Percentiles rank a stretch among this genome's conserved stretches.
Evolutionary conservation across 768 basidiomycete species (phyloP).

Genomic region (Leccinum obscurum): DNA sequence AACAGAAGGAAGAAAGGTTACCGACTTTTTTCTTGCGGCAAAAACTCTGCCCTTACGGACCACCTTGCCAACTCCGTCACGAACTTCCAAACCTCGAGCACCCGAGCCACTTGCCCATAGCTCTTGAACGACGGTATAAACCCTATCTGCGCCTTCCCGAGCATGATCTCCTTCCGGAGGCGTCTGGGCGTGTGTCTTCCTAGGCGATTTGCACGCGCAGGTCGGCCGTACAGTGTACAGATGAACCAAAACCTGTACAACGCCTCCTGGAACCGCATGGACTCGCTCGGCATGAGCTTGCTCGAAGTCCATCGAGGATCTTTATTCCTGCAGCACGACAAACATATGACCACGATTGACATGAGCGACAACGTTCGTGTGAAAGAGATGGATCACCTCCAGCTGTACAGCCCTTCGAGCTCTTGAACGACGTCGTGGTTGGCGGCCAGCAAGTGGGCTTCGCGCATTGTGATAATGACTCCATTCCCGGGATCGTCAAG

Average conservation of each 20-base stretch:
- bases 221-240: conserved; percentile 14
- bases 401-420: conserved; percentile 20
- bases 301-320: conserved; percentile 34
- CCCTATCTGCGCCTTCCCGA: conserved; percentile 2
- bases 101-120: neutral
- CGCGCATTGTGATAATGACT: conserved; percentile 8
- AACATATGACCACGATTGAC: neutral
- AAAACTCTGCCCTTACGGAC: neutral
- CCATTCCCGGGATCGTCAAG: neutral
- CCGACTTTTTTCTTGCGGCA: conserved; percentile 6
- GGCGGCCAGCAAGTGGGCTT: conserved; percentile 12
- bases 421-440: conserved; percentile 19
- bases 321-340: conserved; percentile 33
- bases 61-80: conserved; percentile 13
- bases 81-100: conserved; percentile 13
- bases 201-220: conserved; percentile 11
- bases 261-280: conserved; percentile 31
- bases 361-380: conserved; percentile 4
- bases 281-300: conserved; percentile 29
- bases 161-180: conserved; percentile 1
- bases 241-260: conserved; percentile 31
- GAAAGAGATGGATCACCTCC: conserved; percentile 14
- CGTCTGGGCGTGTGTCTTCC: conserved; percentile 11
- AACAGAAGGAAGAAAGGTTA: neutral
- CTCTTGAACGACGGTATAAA: conserved; percentile 11